phyloP scores from a whole-genome alignment of 495 filamentous ascomycete genomes.

The Penicillium nucicola region DNA sequence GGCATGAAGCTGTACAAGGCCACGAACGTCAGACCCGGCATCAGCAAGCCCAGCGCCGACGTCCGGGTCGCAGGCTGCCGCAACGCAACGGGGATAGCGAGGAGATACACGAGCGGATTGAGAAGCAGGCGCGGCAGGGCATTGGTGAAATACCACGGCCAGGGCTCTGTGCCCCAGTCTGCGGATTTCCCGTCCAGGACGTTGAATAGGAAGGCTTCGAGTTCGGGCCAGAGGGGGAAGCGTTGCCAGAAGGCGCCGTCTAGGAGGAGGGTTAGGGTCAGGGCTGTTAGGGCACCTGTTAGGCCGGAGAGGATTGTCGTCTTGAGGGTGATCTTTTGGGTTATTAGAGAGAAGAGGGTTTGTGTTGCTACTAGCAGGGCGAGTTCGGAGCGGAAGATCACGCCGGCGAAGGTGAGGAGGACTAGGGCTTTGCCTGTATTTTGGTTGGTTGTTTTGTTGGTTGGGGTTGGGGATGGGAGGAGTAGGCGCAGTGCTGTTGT shows the following conservation, averaged over 20 bases:
- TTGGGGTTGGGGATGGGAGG: constrained; percentile 50
- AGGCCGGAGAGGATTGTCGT: constrained; percentile 67
- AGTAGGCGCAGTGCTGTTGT: constrained; percentile 70
- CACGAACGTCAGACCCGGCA: constrained; percentile 70
- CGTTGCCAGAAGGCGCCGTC: constrained; percentile 93
- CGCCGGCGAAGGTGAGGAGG: constrained; percentile 76
- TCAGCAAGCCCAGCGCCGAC: constrained; percentile 49
- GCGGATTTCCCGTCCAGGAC: constrained; percentile 65
- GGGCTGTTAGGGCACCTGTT: constrained; percentile 63
- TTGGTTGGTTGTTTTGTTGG: constrained; percentile 38
- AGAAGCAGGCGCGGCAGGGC: constrained; percentile 79
- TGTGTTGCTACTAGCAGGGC: constrained; percentile 67
- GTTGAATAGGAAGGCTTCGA: constrained; percentile 88
- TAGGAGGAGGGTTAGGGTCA: constrained; percentile 34
- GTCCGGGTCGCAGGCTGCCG: constrained; percentile 46
- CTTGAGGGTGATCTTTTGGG: constrained; percentile 51
- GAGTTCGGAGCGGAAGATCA: constrained; percentile 87
- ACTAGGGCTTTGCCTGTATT: constrained; percentile 55
- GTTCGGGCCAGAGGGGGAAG: constrained; percentile 82
- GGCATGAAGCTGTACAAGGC: constrained; percentile 78
- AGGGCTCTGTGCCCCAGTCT: constrained; percentile 84
- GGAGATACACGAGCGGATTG: constrained; percentile 63
- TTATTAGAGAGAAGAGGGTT: constrained; percentile 50
- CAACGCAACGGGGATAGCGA: constrained; percentile 66
- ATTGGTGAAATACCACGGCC: constrained; percentile 80